Evolutionary conservation across 106 monocot genomes (phyloP).

Genomic region (Phalaenopsis equestris): DNA sequence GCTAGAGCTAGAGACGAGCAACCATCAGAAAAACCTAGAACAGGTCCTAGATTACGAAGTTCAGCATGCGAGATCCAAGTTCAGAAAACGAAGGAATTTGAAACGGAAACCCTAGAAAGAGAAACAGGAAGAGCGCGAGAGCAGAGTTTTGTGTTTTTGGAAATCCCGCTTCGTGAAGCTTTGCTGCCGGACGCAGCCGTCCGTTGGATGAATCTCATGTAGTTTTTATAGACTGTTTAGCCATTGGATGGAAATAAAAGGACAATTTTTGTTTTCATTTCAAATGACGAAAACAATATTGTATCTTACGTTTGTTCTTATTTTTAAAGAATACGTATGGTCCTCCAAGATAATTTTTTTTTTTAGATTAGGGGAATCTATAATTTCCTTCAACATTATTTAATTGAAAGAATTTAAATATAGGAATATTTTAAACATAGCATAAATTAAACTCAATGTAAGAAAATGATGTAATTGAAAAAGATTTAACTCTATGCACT

Average conservation of each 20-base stretch:
- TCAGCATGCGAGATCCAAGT: neutral
- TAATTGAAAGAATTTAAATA: no score
- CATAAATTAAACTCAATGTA: no score
- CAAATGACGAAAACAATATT: neutral
- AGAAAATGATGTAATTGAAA: no score
- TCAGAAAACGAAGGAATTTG: conserved; percentile 3
- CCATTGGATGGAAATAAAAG: conserved; percentile 1
- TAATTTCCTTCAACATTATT: no score
- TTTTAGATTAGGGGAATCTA: no score
- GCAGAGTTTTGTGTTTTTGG: conserved; percentile 4
- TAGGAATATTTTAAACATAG: no score
- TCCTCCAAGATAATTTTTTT: neutral
- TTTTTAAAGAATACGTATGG: no score
- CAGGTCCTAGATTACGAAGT: neutral
- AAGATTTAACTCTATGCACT: no score
- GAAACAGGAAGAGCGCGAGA: neutral
- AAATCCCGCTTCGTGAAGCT: conserved; percentile 1
- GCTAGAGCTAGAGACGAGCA: neutral
- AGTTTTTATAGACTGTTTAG: neutral
- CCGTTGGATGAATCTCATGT: neutral
- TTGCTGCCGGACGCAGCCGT: neutral
- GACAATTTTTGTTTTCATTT: neutral
- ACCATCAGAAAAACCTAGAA: conserved; percentile 2
- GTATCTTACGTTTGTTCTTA: no score
- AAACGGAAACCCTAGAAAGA: conserved; percentile 20